Base-by-base conservation (phyloP, 1,284 basidiomycete genomes). In the Ceratobasidium sp. region DNA sequence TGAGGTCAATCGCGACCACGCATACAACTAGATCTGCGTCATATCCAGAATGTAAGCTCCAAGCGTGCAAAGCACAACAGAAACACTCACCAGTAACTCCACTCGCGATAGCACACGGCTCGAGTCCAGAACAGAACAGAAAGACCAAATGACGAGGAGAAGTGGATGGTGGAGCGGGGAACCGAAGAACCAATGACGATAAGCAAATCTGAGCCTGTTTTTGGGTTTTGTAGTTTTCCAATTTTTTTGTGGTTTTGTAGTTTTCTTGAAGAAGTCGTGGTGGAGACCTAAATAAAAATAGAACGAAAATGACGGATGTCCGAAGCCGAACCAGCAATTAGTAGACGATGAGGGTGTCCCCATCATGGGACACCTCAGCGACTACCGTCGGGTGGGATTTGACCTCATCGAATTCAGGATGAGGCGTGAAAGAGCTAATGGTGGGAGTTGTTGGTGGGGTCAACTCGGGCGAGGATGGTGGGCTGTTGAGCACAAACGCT, bases 231-330 rank as follows among this genome's bases (percentile, higher is more conserved):
- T 23, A 20, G 49, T 51, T 51, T 51, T 51, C 49, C n/a, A n/a
- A 45, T 51, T 51, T 51, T 51, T 51, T 51, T 51, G 49, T 51
- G 49, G 49, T 51, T 51, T 51, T 51, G 49, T 51, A 23, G 49
- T 51, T 51, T 51, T 20, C 49, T 7, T 15, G 49, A 23, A 20
- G 17, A 51, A 5, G 17, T 20, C 17, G 5, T 5, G 49, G n/a
- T n/a, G n/a, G n/a, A n/a, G n/a, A n/a, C n/a, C n/a, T n/a, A n/a
- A 51, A 15, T 5, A 51, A 51, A 51, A 15, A 51, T 15, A 17
- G 5, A 23, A 51, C 17, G 49, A 51, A 51, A 51, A 51, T 51
- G 49, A 51, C 49, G 49, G 42, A 23, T 4, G n/a, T 4, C n/a
- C 49, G 49, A 23, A 51, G 20, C 13, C 39, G 39, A 13, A 42